Percentiles rank a stretch among this genome's conserved stretches.
Conservation (phyloP, 192 early-diverging fungal genomes). For the Gryganskiella cystojenkinii region DNA sequence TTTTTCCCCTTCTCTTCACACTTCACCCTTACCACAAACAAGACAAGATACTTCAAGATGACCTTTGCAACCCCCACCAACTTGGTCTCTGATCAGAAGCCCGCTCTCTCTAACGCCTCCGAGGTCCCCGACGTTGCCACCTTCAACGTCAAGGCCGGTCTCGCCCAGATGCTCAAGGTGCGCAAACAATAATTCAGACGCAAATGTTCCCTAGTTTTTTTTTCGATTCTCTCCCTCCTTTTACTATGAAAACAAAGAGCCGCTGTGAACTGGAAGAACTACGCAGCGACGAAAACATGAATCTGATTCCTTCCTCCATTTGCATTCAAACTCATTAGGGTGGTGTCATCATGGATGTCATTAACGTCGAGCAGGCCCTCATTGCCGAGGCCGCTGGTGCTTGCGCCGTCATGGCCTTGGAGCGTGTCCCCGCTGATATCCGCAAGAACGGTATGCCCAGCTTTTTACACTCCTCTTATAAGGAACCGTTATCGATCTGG, state of each 20-base stretch:
- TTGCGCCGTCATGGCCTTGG: constrained; percentile 96
- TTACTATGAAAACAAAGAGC: neutral
- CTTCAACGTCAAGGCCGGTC: constrained; percentile 93
- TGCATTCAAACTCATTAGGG: constrained; percentile 65
- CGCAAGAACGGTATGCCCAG: constrained; percentile 82
- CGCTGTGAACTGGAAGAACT: neutral
- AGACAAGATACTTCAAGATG: constrained; percentile 13
- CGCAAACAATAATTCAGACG: too few relatives aligned
- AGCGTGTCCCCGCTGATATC: constrained; percentile 99
- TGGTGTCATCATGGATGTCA: constrained; percentile 99
- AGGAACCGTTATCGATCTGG: neutral
- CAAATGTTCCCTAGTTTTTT: too few relatives aligned
- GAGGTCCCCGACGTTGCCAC: constrained; percentile 55
- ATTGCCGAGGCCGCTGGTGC: constrained; percentile 99
- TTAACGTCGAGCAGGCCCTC: constrained; percentile 96
- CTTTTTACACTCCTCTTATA: neutral
- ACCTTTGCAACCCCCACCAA: constrained; percentile 60
- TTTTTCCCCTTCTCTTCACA: constrained; percentile 1
- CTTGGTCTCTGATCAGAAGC: constrained; percentile 47
- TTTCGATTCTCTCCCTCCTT: too few relatives aligned
- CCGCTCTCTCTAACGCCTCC: constrained; percentile 31
- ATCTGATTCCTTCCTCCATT: constrained; percentile 3
- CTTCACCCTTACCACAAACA: neutral
- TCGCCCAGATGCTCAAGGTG: constrained; percentile 98
- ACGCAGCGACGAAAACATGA: neutral